Conservation (phyloP, 495 filamentous ascomycete genomes). For the Chaetomium cochliodes region DNA sequence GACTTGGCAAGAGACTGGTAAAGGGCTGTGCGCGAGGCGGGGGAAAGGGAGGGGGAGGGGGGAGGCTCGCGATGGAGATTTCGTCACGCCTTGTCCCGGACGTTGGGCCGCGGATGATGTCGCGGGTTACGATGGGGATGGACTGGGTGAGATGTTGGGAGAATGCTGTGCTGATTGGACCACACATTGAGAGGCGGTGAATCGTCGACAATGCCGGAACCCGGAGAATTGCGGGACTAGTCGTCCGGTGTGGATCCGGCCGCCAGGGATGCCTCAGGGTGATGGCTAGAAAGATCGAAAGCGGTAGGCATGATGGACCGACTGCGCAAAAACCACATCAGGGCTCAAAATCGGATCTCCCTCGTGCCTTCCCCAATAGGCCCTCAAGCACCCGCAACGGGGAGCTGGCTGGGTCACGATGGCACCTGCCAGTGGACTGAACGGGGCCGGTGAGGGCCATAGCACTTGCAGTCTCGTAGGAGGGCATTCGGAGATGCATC, state of each 20-base stretch:
- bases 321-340: background rate
- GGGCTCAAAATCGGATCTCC: background rate
- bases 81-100: constrained; percentile 4
- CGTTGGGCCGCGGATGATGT: constrained; percentile 8
- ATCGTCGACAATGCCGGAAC: constrained; percentile 21
- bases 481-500: background rate
- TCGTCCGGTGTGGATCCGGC: constrained; percentile 13
- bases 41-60: background rate
- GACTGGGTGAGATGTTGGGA: background rate
- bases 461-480: background rate
- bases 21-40: constrained; percentile 7
- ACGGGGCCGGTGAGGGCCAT: background rate
- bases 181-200: constrained; percentile 19
- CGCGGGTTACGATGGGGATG: background rate
- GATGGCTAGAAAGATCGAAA: background rate
- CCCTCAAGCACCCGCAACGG: background rate
- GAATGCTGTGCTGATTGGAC: constrained; percentile 7
- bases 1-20: background rate
- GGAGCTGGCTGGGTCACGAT: constrained; percentile 8
- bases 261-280: background rate
- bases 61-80: background rate
- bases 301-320: background rate
- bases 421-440: background rate
- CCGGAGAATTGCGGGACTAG: constrained; percentile 18
- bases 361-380: constrained; percentile 1